Percentiles rank a stretch among this genome's conserved stretches.
Evolutionary conservation across 495 filamentous ascomycete species (phyloP).

Genomic region (Aspergillus hancockii): DNA sequence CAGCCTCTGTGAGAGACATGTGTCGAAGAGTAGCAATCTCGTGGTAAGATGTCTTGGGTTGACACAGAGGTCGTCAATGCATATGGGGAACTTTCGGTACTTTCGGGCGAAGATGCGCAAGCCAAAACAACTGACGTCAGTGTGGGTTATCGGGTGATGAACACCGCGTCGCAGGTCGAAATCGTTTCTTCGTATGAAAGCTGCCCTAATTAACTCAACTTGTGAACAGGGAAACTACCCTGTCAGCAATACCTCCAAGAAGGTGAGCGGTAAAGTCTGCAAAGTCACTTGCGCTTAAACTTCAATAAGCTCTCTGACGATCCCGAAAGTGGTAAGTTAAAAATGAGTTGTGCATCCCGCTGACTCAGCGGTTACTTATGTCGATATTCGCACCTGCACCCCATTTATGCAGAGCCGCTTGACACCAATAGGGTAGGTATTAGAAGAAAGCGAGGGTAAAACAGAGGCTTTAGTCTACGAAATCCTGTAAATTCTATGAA

Average conservation of each 20-base stretch:
- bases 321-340: constrained; percentile 9
- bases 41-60: constrained; percentile 3
- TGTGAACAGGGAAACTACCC: neutral
- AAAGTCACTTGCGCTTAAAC: neutral
- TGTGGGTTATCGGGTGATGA: constrained; percentile 10
- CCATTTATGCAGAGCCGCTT: neutral
- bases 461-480: neutral
- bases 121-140: constrained; percentile 36
- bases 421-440: neutral
- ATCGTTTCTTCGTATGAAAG: neutral
- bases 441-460: neutral
- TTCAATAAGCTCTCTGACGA: constrained; percentile 13
- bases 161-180: constrained; percentile 14
- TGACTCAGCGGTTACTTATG: constrained; percentile 18
- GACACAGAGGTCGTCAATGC: constrained; percentile 18
- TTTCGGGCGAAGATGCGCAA: constrained; percentile 15
- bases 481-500: neutral
- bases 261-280: neutral
- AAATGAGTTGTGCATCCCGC: constrained; percentile 13
- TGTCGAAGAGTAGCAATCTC: constrained; percentile 1
- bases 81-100: constrained; percentile 19
- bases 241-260: neutral
- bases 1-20: constrained; percentile 40
- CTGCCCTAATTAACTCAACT: neutral
- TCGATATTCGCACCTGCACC: neutral